Base-by-base conservation (phyloP, 1,284 basidiomycete genomes). In the Amylostereum areolatum region DNA sequence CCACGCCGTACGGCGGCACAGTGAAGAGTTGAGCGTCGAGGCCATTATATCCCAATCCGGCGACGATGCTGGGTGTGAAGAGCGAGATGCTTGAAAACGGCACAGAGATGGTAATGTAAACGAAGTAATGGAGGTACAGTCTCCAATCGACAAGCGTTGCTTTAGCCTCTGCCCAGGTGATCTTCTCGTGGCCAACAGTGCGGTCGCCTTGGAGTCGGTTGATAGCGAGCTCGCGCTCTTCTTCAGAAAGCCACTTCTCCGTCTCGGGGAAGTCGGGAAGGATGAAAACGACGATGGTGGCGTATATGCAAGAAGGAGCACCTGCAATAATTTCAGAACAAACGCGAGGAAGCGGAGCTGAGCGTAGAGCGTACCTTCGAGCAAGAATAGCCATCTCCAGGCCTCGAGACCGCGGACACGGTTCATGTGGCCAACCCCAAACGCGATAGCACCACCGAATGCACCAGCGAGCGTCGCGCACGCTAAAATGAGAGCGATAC, bases 21-120 rank as follows among this genome's bases (percentile, higher is more conserved):
- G 75, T 74, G 62, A 73, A 71, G 6, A 80, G 65, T 55, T 80
- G 76, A 0, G 75, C 73, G 28, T 61, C 53, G 8, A 74, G 67
- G 29, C 66, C 63, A 25, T 63, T 64, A 57, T 74, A 75, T 1
- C 77, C 77, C 24, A 78, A 59, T 3, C 63, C 67, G 27, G 64
- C 58, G 31, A 64, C 59, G 52, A 69, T 68, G 2, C 65, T 65
- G 3, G 67, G 67, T 12, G 63, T 41, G 53, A 69, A 68, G 18
- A 68, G 53, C 5, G 66, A 67, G 32, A 69, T 54, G 48, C 62
- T 60, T 12, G 58, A 56, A 43, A 65, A 65, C 0, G 63, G 62
- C 3, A 61, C 52, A 8, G 60, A 61, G 18, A 64, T 52, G 30
- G 41, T 28, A 28, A 67, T 56, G 44, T 62, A 62, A 62, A 61